Percentiles rank a stretch among this genome's conserved stretches.
phyloP scores from a whole-genome alignment of 208 protist genomes.

The Trypanosoma brucei region DNA sequence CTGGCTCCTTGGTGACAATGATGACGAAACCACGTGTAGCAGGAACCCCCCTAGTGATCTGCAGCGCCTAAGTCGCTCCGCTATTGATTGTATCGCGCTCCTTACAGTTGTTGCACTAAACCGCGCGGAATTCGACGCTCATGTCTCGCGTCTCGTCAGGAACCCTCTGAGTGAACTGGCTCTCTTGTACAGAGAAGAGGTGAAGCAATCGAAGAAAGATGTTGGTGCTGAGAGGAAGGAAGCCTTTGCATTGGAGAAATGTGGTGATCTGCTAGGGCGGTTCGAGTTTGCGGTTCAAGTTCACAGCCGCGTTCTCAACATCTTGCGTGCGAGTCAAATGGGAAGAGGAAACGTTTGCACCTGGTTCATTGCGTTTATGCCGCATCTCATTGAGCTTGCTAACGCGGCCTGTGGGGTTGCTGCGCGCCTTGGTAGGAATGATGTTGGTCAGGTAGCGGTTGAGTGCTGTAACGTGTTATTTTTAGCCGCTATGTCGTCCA shows the following conservation, averaged over 20 bases:
- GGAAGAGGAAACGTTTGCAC: slow-evolving; percentile 13
- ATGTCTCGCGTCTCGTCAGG: neutral
- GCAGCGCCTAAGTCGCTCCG: slow-evolving; percentile 16
- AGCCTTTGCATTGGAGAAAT: neutral
- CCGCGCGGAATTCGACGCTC: slow-evolving; percentile 1
- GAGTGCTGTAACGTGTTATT: slow-evolving; percentile 57
- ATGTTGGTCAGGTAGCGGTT: slow-evolving; percentile 34
- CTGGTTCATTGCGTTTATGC: slow-evolving; percentile 41
- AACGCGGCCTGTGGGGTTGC: slow-evolving; percentile 30
- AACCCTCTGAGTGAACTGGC: slow-evolving; percentile 12
- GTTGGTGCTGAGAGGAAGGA: neutral
- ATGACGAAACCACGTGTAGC: neutral
- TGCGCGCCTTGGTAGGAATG: slow-evolving; percentile 1
- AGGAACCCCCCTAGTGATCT: neutral
- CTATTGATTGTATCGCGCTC: slow-evolving; percentile 19
- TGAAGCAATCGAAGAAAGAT: slow-evolving; percentile 9
- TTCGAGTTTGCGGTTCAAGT: slow-evolving; percentile 30
- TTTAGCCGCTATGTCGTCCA: slow-evolving; percentile 40
- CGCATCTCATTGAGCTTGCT: slow-evolving; percentile 43
- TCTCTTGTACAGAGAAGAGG: slow-evolving; percentile 6
- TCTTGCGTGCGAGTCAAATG: slow-evolving; percentile 12
- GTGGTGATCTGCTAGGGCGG: slow-evolving; percentile 13
- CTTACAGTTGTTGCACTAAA: slow-evolving; percentile 10
- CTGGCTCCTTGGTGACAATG: slow-evolving; percentile 18
- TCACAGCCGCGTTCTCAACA: slow-evolving; percentile 16